phyloP scores from a whole-genome alignment of 116 monocot species.

The Phalaenopsis hybrid region DNA sequence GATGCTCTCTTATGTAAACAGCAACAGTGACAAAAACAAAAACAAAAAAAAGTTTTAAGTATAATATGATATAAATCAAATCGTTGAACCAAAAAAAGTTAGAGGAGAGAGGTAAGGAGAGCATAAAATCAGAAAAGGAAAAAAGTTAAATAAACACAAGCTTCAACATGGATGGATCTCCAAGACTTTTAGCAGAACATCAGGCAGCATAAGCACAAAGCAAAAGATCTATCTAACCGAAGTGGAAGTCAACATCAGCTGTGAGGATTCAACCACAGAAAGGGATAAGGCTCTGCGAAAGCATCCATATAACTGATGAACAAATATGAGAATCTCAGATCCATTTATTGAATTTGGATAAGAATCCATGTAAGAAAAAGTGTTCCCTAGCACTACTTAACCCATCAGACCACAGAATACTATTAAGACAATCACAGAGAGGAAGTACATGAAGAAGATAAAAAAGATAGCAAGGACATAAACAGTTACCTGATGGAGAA shows the following conservation, averaged over 20 bases:
- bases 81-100: neutral
- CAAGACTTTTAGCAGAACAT: neutral
- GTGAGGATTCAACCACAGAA: neutral
- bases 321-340: neutral
- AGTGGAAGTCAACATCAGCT: conserved; percentile 4
- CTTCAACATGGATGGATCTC: neutral
- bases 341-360: neutral
- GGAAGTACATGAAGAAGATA: conserved; percentile 1
- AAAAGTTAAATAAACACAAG: neutral
- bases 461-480: neutral
- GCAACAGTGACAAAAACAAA: neutral
- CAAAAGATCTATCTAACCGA: neutral
- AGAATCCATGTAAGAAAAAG: conserved; percentile 3
- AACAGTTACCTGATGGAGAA: conserved; percentile 67
- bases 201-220: neutral
- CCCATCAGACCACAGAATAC: conserved; percentile 1
- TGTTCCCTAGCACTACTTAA: neutral
- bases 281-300: neutral
- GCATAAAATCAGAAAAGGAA: neutral
- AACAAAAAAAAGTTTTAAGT: neutral
- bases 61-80: neutral
- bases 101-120: neutral
- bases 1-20: neutral
- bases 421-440: neutral
- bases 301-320: conserved; percentile 3